Evolutionary conservation across 768 basidiomycete species (phyloP).

Genomic region (Guyanaporus albipodus): DNA sequence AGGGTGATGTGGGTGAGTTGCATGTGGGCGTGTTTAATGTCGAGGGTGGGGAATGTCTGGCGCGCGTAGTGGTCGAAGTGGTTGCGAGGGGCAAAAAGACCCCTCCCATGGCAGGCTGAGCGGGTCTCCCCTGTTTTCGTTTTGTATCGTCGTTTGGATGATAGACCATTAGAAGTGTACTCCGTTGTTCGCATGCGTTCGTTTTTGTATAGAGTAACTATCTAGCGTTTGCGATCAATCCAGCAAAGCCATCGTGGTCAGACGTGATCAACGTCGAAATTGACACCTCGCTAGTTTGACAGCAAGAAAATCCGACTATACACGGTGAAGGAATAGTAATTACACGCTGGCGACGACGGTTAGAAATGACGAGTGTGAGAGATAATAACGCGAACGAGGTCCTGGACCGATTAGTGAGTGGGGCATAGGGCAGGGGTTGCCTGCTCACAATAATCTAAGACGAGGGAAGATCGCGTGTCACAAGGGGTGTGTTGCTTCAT

Average conservation of each 20-base stretch:
- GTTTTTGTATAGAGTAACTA: constrained; percentile 19
- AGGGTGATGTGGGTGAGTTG: constrained; percentile 50
- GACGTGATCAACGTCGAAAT: neutral
- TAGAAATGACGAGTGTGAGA: constrained; percentile 13
- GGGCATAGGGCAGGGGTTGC: neutral
- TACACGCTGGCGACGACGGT: constrained; percentile 21
- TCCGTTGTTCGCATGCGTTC: constrained; percentile 18
- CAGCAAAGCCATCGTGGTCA: no score
- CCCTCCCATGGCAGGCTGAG: constrained; percentile 25
- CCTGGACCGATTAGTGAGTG: constrained; percentile 1
- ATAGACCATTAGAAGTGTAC: constrained; percentile 13
- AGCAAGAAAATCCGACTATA: constrained; percentile 14
- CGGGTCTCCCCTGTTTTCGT: constrained; percentile 17
- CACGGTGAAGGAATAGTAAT: constrained; percentile 19
- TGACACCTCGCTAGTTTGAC: neutral
- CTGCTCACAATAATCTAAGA: constrained; percentile 26
- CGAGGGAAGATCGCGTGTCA: constrained; percentile 7
- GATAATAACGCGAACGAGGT: constrained; percentile 26
- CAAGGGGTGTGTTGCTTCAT: constrained; percentile 36
- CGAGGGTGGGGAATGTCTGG: constrained; percentile 49
- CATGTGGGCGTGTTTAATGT: constrained; percentile 52
- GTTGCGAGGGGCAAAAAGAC: constrained; percentile 32
- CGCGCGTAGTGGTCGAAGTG: constrained; percentile 55
- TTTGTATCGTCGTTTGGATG: constrained; percentile 6
- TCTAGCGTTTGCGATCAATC: constrained; percentile 3